These are phyloP conservation scores for Tetracladium maxilliforme DNA, from an alignment of 2,329 filamentous ascomycete genomes.

Conservation along the genomic window DNA sequence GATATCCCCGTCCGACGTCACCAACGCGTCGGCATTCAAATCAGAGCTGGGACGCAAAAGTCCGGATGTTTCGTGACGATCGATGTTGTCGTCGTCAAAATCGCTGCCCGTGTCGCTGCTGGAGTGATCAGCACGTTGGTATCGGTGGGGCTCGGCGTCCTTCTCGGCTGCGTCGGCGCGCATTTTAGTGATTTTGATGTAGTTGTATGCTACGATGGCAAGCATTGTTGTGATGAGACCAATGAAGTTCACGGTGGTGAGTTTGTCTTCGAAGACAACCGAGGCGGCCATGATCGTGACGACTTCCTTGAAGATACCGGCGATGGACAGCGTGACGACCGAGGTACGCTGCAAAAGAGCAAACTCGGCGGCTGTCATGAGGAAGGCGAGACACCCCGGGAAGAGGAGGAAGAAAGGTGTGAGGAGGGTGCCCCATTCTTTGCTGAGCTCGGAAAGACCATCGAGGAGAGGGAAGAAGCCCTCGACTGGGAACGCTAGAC, in stretches of 20 bases:
- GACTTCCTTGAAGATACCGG: slow-evolving; percentile 97
- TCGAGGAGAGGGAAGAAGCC: slow-evolving; percentile 53
- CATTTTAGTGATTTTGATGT: slow-evolving; percentile 87
- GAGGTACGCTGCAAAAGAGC: slow-evolving; percentile 87
- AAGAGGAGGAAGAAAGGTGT: slow-evolving; percentile 69
- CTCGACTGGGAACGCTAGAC: slow-evolving; percentile 77
- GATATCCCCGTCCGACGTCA: too few relatives aligned
- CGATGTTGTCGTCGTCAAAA: too few relatives aligned
- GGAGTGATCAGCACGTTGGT: too few relatives aligned
- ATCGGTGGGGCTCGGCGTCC: too few relatives aligned
- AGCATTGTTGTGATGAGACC: slow-evolving; percentile 79
- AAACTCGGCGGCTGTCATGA: slow-evolving; percentile 95
- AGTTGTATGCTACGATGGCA: slow-evolving; percentile 85
- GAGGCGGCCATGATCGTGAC: slow-evolving; percentile 86
- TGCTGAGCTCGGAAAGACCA: slow-evolving; percentile 48
- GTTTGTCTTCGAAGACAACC: slow-evolving; percentile 72
- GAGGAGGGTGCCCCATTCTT: slow-evolving; percentile 50
- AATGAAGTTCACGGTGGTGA: slow-evolving; percentile 76
- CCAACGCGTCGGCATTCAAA: too few relatives aligned
- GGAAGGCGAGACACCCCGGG: slow-evolving; percentile 80
- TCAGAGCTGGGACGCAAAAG: too few relatives aligned
- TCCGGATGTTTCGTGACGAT: too few relatives aligned
- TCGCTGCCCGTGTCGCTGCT: too few relatives aligned
- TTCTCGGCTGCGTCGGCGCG: slow-evolving; percentile 51
- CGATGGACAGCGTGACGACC: slow-evolving; percentile 90